Conservation (phyloP, 129 eudicot species). For the Tagetes erecta region DNA sequence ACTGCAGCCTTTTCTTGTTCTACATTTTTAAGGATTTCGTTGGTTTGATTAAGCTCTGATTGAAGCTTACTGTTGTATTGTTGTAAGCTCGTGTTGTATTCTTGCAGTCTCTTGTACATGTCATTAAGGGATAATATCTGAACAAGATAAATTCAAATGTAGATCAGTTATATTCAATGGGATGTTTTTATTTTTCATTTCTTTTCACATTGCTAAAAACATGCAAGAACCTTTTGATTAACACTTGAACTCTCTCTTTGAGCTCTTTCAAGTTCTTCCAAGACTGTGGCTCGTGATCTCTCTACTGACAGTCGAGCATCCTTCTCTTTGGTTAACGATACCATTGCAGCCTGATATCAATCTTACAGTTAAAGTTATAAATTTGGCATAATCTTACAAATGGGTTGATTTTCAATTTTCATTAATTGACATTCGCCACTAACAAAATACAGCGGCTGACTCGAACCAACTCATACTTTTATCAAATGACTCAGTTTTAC, state of each 20-base stretch:
- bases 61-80: conserved; percentile 92
- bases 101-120: conserved; percentile 80
- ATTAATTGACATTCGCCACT: too few species aligned
- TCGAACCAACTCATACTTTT: too few species aligned
- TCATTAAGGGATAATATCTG: conserved; percentile 76
- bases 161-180: neutral
- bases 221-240: conserved; percentile 43
- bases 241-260: conserved; percentile 71
- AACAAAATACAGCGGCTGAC: too few species aligned
- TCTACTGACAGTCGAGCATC: conserved; percentile 74
- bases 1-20: conserved; percentile 78
- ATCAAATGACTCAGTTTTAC: neutral
- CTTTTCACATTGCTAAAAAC: neutral
- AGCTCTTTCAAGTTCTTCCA: conserved; percentile 68
- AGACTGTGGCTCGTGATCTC: conserved; percentile 55
- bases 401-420: too few species aligned
- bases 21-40: conserved; percentile 68
- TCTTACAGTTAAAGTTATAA: neutral
- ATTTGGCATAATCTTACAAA: neutral
- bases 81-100: conserved; percentile 89
- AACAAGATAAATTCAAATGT: conserved; percentile 11
- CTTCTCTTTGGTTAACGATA: conserved; percentile 60
- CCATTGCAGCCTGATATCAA: conserved; percentile 67
- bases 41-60: conserved; percentile 71
- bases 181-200: neutral